phyloP scores from a whole-genome alignment of 768 basidiomycete genomes.

The Leccinum disarticulatum region DNA sequence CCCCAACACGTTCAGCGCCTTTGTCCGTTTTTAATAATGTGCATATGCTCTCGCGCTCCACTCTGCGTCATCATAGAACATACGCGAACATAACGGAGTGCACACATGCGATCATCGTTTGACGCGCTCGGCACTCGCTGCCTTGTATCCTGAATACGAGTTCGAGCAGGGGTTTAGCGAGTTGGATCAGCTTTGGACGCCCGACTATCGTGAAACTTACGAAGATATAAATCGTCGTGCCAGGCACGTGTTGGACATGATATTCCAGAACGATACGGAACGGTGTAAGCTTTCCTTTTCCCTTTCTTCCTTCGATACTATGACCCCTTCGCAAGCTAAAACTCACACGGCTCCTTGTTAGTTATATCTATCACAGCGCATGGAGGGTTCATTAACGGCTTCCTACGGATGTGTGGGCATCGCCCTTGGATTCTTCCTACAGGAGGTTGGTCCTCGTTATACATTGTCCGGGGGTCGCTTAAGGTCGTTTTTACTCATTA shows the following conservation, averaged over 20 bases:
- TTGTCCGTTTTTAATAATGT: background rate
- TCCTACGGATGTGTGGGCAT: slow-evolving; percentile 48
- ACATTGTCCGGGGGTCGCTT: background rate
- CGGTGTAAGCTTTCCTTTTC: slow-evolving; percentile 40
- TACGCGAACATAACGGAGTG: slow-evolving; percentile 61
- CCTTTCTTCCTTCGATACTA: background rate
- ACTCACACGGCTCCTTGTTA: slow-evolving; percentile 21
- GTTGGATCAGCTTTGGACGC: slow-evolving; percentile 58
- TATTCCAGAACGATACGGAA: slow-evolving; percentile 45
- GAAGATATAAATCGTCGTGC: slow-evolving; percentile 46
- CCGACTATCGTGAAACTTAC: slow-evolving; percentile 22
- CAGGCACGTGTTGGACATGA: slow-evolving; percentile 48
- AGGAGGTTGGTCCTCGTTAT: slow-evolving; percentile 51
- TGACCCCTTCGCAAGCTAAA: background rate
- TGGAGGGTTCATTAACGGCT: slow-evolving; percentile 58
- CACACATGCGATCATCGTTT: slow-evolving; percentile 73
- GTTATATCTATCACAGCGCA: slow-evolving; percentile 70
- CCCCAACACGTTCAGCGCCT: background rate
- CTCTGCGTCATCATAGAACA: slow-evolving; percentile 43
- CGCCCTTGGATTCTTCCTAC: slow-evolving; percentile 50
- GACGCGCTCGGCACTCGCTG: slow-evolving; percentile 46
- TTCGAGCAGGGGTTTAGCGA: slow-evolving; percentile 63
- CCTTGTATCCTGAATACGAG: slow-evolving; percentile 39
- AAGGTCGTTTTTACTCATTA: background rate
- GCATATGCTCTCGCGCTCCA: background rate